Evolutionary conservation across 805 yeast species (phyloP).

Genomic region (Pichia cephalocereana): DNA sequence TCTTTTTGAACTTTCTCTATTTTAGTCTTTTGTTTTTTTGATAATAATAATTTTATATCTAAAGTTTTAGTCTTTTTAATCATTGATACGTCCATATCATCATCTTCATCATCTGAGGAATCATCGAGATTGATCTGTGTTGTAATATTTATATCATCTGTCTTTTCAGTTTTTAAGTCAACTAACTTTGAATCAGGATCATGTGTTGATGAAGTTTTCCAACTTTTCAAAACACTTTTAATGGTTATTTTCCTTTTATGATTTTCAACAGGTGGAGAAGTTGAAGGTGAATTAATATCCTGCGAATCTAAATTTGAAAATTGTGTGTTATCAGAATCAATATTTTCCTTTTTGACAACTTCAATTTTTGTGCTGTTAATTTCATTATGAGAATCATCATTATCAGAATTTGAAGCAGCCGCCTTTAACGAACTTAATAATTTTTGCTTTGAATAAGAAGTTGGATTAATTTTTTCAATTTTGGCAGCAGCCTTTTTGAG

Average conservation of each 20-base stretch:
- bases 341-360: not conserved
- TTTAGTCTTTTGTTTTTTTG: constrained; percentile 4
- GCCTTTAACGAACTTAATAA: not conserved
- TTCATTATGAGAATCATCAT: not conserved
- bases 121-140: not conserved
- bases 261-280: not conserved
- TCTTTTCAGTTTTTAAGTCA: not conserved
- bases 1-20: constrained; percentile 1
- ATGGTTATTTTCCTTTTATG: not conserved
- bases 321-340: not conserved
- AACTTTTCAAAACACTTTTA: not conserved
- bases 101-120: not conserved
- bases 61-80: constrained; percentile 5
- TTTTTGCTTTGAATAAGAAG: constrained; percentile 11
- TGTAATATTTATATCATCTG: not conserved
- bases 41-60: constrained; percentile 8
- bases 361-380: not conserved
- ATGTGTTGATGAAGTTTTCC: not conserved
- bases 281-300: not conserved
- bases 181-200: not conserved
- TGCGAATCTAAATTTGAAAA: not conserved
- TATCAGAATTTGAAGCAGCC: not conserved
- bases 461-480: constrained; percentile 13
- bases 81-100: not conserved
- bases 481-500: constrained; percentile 10